Evolutionary conservation across 1,284 basidiomycete species (phyloP).

Genomic region (Pseudozyma sp.): DNA sequence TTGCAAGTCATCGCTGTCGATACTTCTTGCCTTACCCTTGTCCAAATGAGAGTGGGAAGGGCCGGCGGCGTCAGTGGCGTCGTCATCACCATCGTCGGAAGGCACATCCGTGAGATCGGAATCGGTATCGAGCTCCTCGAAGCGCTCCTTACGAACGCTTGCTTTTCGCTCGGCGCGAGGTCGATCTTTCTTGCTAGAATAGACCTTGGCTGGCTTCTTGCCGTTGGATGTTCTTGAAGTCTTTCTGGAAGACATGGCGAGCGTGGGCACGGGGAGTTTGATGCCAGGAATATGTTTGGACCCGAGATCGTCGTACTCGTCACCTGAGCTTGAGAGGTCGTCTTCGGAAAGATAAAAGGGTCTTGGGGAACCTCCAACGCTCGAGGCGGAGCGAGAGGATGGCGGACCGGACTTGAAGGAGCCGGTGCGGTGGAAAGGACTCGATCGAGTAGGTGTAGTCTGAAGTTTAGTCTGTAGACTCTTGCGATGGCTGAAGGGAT

Average conservation of each 20-base stretch:
- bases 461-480: constrained; percentile 46
- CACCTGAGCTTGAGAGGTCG: constrained; percentile 37
- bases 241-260: constrained; percentile 49
- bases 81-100: constrained; percentile 37
- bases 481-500: constrained; percentile 37
- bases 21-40: constrained; percentile 47
- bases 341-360: constrained; percentile 44
- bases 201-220: constrained; percentile 42
- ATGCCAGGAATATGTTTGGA: constrained; percentile 51
- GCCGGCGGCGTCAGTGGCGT: constrained; percentile 12
- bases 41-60: constrained; percentile 26
- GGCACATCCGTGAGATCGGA: constrained; percentile 53
- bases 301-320: constrained; percentile 45
- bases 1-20: constrained; percentile 35
- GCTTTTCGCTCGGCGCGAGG: constrained; percentile 56
- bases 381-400: constrained; percentile 40
- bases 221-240: constrained; percentile 18
- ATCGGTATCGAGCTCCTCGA: constrained; percentile 56
- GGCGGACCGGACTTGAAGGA: constrained; percentile 36
- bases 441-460: constrained; percentile 24
- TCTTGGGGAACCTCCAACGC: constrained; percentile 44
- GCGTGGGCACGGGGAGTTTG: constrained; percentile 53
- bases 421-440: constrained; percentile 32
- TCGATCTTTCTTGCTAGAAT: constrained; percentile 49
- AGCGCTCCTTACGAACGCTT: constrained; percentile 57